Evolutionary conservation across 208 protist genomes (phyloP).

Genomic region (Leishmania tropica): DNA sequence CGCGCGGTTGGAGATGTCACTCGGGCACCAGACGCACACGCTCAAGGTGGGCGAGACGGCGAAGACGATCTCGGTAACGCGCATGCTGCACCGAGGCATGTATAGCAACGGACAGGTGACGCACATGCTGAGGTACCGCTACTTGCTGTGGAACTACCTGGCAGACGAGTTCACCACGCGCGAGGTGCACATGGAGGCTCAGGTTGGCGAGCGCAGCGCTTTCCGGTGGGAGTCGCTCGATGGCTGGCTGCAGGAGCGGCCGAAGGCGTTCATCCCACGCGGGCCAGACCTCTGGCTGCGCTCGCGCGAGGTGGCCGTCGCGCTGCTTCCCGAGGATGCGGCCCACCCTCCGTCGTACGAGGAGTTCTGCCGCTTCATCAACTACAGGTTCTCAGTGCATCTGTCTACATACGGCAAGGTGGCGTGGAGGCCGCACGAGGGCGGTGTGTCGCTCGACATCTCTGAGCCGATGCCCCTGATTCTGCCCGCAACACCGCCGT

Average conservation of each 20-base stretch:
- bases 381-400: slow-evolving; percentile 62
- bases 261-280: slow-evolving; percentile 49
- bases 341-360: slow-evolving; percentile 51
- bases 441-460: slow-evolving; percentile 34
- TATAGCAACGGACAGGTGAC: slow-evolving; percentile 79
- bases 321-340: slow-evolving; percentile 64
- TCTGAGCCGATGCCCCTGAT: slow-evolving; percentile 17
- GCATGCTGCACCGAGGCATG: slow-evolving; percentile 82
- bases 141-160: slow-evolving; percentile 83
- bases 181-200: slow-evolving; percentile 62
- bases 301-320: slow-evolving; percentile 64
- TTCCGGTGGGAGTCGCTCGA: slow-evolving; percentile 81
- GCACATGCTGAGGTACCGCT: slow-evolving; percentile 71
- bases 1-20: slow-evolving; percentile 72
- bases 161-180: slow-evolving; percentile 48
- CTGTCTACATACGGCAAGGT: slow-evolving; percentile 47
- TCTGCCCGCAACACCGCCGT: slow-evolving; percentile 28
- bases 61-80: slow-evolving; percentile 68
- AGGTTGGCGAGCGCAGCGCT: slow-evolving; percentile 63
- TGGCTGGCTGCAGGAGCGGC: slow-evolving; percentile 61
- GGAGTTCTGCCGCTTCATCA: slow-evolving; percentile 73
- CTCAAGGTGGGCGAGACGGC: slow-evolving; percentile 79
- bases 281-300: slow-evolving; percentile 39
- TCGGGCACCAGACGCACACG: slow-evolving; percentile 85
- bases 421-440: slow-evolving; percentile 43